Conservation (phyloP, 805 yeast genomes). For the Kodamaea lidongshanica region DNA sequence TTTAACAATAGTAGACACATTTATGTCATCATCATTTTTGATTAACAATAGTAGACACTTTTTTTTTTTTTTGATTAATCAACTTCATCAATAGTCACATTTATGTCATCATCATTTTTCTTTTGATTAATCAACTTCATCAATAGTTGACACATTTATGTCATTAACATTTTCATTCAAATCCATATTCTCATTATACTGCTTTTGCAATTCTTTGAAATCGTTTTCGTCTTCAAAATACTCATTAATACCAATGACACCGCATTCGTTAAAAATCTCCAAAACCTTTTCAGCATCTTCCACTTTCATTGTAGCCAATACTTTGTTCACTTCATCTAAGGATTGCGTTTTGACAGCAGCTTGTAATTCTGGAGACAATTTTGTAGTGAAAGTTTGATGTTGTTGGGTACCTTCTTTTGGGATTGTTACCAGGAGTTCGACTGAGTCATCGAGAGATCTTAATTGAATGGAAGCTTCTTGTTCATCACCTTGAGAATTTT, state of each 20-base stretch:
- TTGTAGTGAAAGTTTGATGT: constrained; percentile 48
- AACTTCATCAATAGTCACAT: no score
- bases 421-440: constrained; percentile 62
- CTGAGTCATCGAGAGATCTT: constrained; percentile 78
- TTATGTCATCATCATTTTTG: no score
- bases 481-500: constrained; percentile 32
- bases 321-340: constrained; percentile 75
- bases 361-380: constrained; percentile 59
- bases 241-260: constrained; percentile 77
- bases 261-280: constrained; percentile 70
- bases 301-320: constrained; percentile 65
- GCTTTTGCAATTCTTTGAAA: constrained; percentile 48
- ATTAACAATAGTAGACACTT: no score
- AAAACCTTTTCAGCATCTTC: constrained; percentile 76
- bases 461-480: constrained; percentile 82
- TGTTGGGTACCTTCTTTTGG: constrained; percentile 55
- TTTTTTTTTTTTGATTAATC: no score
- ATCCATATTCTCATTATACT: constrained; percentile 32
- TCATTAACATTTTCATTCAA: constrained; percentile 10
- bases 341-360: constrained; percentile 65
- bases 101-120: no score
- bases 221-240: constrained; percentile 67
- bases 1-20: background rate
- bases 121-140: constrained; percentile 11
- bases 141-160: no score